A percentile compares a stretch with the other conserved stretches of the same genome.
These are phyloP conservation scores for Ilex paraguariensis DNA, from an alignment of 305 asterid species.

Conservation along the genomic window DNA sequence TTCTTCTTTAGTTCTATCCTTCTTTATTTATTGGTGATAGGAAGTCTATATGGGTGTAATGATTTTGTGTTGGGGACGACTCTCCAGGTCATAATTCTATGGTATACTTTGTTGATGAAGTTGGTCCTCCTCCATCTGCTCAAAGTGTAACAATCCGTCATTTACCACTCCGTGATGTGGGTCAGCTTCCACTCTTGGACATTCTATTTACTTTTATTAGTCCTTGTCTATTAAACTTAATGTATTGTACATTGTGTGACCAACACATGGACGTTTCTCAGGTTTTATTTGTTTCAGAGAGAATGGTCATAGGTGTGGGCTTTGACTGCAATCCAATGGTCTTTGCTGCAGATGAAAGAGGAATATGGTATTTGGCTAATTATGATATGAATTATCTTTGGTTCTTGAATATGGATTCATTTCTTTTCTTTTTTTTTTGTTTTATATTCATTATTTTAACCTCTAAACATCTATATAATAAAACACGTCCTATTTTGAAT, in stretches of 20 bases:
- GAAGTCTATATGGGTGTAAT: too few species aligned
- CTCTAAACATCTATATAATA: not conserved
- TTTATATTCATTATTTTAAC: too few species aligned
- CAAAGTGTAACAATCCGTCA: slow-evolving; percentile 93
- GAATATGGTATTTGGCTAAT: slow-evolving; percentile 66
- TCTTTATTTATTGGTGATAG: too few species aligned
- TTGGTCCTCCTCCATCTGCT: slow-evolving; percentile 96
- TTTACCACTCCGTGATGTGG: slow-evolving; percentile 99
- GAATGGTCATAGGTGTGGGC: slow-evolving; percentile 92
- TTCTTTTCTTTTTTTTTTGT: not conserved
- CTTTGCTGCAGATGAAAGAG: slow-evolving; percentile 79
- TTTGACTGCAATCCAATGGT: slow-evolving; percentile 97
- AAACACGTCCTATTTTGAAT: not conserved
- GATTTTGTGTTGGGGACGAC: slow-evolving; percentile 18
- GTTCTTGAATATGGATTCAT: slow-evolving; percentile 8
- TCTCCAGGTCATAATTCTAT: slow-evolving; percentile 87
- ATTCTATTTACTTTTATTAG: slow-evolving; percentile 20
- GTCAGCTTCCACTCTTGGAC: slow-evolving; percentile 83
- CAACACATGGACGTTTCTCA: slow-evolving; percentile 25
- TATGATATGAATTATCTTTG: slow-evolving; percentile 16
- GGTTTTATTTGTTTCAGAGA: slow-evolving; percentile 88
- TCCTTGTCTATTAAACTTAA: slow-evolving; percentile 21
- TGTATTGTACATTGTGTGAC: slow-evolving; percentile 23
- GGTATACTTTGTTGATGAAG: slow-evolving; percentile 95
- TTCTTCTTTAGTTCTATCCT: too few species aligned